A percentile compares a stretch with the other conserved stretches of the same genome.
Conservation (phyloP, 148 eudicot species). For the Beta vulgaris region DNA sequence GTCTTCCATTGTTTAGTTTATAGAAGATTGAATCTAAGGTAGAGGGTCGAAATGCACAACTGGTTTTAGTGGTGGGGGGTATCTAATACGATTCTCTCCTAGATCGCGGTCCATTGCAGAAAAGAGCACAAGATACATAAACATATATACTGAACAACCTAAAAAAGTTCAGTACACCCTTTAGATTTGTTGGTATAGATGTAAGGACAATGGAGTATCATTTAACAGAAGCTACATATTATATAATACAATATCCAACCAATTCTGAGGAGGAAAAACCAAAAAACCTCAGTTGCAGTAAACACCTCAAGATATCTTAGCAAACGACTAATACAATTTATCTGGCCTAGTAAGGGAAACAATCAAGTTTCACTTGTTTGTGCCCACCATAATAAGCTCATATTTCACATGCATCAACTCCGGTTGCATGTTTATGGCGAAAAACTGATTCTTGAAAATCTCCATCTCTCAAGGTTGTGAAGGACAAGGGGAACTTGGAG, state of each 20-base stretch:
- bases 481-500: constrained; percentile 90
- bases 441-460: background rate
- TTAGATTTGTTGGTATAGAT: no score
- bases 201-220: no score
- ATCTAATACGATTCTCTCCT: no score
- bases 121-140: no score
- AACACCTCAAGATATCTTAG: constrained; percentile 5
- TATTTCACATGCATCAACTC: background rate
- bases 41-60: no score
- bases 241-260: background rate
- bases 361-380: constrained; percentile 15
- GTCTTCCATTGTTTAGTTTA: no score
- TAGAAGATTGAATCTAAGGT: no score
- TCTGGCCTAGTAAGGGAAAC: background rate
- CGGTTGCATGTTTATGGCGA: constrained; percentile 3
- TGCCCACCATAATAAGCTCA: background rate
- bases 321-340: background rate
- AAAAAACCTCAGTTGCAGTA: background rate
- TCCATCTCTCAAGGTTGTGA: constrained; percentile 47
- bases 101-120: no score
- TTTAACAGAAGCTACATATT: background rate
- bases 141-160: no score
- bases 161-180: no score
- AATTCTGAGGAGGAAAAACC: background rate
- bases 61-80: no score